phyloP scores from a whole-genome alignment of 225 moss, liverwort and hornwort species.

The Physcomitrellopsis africana region DNA sequence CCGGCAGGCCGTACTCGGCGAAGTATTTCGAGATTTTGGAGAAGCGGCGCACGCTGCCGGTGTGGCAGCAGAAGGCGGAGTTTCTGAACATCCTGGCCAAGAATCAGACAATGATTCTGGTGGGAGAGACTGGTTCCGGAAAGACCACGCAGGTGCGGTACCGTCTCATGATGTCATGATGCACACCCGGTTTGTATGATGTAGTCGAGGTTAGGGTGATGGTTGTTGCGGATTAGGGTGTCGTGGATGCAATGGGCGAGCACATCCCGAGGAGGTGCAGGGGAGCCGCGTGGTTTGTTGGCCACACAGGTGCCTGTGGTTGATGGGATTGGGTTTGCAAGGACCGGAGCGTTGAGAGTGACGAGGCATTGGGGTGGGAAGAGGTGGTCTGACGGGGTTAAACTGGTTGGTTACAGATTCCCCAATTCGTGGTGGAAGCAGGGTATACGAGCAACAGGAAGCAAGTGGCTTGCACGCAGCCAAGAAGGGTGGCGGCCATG shows the following conservation, averaged over 20 bases:
- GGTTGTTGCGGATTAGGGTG: background rate
- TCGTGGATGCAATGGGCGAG: too few species aligned
- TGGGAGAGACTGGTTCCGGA: slow-evolving; percentile 73
- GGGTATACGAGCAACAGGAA: slow-evolving; percentile 66
- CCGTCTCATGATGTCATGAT: too few species aligned
- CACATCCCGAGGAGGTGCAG: too few species aligned
- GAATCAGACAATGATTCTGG: slow-evolving; percentile 77
- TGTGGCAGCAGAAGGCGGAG: slow-evolving; percentile 68
- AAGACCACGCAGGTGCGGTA: slow-evolving; percentile 78
- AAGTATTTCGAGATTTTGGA: slow-evolving; percentile 25
- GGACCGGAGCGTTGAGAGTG: background rate
- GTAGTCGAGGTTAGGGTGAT: background rate
- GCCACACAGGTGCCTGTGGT: too few species aligned
- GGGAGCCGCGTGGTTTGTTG: too few species aligned
- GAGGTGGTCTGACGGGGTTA: background rate
- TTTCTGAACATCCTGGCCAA: slow-evolving; percentile 58
- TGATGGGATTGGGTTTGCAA: too few species aligned
- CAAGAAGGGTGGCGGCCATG: slow-evolving; percentile 75
- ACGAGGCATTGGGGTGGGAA: background rate
- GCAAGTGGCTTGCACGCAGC: slow-evolving; percentile 79
- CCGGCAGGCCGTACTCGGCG: slow-evolving; percentile 5
- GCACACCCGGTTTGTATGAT: background rate
- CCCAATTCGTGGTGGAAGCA: slow-evolving; percentile 92
- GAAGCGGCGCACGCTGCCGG: slow-evolving; percentile 46
- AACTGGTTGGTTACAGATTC: slow-evolving; percentile 71